These are phyloP conservation scores for Simplicillium sp. DNA, from an alignment of 2,329 filamentous ascomycete species.

Conservation along the genomic window DNA sequence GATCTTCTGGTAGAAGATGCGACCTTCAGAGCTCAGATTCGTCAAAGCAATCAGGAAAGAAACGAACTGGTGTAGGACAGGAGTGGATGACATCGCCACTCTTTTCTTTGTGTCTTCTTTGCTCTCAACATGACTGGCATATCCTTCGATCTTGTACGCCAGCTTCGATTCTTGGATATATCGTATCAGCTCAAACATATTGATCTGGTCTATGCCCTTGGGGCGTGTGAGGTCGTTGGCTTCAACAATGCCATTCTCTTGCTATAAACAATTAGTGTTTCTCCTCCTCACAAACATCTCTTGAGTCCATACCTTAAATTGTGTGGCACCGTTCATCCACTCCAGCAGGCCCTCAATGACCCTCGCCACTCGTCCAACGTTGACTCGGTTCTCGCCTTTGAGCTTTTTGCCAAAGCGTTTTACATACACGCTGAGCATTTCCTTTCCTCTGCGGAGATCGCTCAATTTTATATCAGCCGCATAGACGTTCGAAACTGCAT, in stretches of 20 bases:
- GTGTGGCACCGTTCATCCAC: slow-evolving; percentile 51
- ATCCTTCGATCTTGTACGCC: slow-evolving; percentile 89
- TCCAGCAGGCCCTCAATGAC: slow-evolving; percentile 69
- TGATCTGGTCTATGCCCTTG: slow-evolving; percentile 91
- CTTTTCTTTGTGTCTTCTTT: slow-evolving; percentile 20
- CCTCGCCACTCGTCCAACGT: slow-evolving; percentile 78
- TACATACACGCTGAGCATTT: slow-evolving; percentile 73
- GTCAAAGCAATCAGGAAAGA: slow-evolving; percentile 72
- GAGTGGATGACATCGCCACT: slow-evolving; percentile 21
- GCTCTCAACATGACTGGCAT: slow-evolving; percentile 55
- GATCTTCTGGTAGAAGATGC: slow-evolving; percentile 52
- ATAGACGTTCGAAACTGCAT: slow-evolving; percentile 81
- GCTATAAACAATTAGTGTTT: slow-evolving; percentile 10
- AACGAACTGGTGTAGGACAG: slow-evolving; percentile 44
- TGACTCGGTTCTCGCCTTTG: slow-evolving; percentile 84
- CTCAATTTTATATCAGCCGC: slow-evolving; percentile 65
- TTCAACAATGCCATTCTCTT: slow-evolving; percentile 57
- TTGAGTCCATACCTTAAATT: slow-evolving; percentile 30
- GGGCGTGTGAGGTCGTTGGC: slow-evolving; percentile 64
- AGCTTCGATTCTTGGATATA: slow-evolving; percentile 91
- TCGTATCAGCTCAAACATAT: slow-evolving; percentile 76
- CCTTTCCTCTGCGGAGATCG: slow-evolving; percentile 63
- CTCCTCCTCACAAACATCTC: not conserved
- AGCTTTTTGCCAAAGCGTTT: slow-evolving; percentile 80
- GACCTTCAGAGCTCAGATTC: slow-evolving; percentile 67